Conservation (phyloP, 2,329 filamentous ascomycete species). For the Microcyclosporella mali region DNA sequence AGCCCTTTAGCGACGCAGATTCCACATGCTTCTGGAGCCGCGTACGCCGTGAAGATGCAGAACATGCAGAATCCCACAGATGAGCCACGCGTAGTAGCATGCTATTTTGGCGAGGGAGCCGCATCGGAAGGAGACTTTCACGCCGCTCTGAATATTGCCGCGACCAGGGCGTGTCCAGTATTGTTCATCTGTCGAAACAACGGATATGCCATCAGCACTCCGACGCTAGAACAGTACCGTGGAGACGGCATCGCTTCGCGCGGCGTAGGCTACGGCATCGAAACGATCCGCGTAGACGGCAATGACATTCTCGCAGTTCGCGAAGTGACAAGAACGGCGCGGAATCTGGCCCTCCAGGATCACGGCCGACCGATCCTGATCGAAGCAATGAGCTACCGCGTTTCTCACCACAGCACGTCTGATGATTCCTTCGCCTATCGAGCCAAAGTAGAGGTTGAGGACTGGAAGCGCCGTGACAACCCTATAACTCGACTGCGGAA, state of each 20-base stretch:
- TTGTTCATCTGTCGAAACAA: conserved; percentile 92
- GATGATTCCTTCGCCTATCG: conserved; percentile 97
- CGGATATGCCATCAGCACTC: conserved; percentile 84
- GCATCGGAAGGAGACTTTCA: conserved; percentile 91
- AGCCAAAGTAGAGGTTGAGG: conserved; percentile 84
- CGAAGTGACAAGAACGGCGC: conserved; percentile 70
- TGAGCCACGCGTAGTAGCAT: conserved; percentile 64
- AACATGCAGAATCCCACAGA: conserved; percentile 63
- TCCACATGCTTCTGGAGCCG: conserved; percentile 79
- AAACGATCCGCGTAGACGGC: conserved; percentile 87
- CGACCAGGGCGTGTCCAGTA: conserved; percentile 78
- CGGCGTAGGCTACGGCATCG: conserved; percentile 86
- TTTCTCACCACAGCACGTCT: conserved; percentile 92
- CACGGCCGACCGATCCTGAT: conserved; percentile 81
- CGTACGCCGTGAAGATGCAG: conserved; percentile 81
- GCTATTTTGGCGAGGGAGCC: conserved; percentile 87
- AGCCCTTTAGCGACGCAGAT: conserved; percentile 84
- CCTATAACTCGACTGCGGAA: conserved; percentile 79
- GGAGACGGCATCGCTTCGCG: conserved; percentile 85
- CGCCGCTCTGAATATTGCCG: conserved; percentile 82
- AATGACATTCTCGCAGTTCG: conserved; percentile 88
- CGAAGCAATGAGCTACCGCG: conserved; percentile 97
- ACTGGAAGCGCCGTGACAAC: conserved; percentile 88
- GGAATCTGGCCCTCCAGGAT: conserved; percentile 68
- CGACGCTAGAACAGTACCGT: conserved; percentile 83